These are phyloP conservation scores for Citeromyces hawaiiensis DNA, from an alignment of 1,139 yeast species.

Conservation along the genomic window DNA sequence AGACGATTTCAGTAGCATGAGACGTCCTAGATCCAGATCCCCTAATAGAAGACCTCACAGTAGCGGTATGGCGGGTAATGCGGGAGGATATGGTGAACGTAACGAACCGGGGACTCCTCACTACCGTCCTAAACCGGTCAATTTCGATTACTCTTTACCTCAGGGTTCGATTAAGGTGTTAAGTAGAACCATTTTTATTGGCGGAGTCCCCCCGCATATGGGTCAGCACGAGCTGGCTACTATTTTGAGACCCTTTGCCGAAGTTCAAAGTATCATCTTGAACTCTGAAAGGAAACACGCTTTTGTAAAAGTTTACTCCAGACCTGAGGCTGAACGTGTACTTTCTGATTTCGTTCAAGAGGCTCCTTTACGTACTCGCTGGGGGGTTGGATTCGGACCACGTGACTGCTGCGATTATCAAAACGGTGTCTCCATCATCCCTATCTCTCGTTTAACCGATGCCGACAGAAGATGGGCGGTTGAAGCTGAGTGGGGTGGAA, in stretches of 20 bases:
- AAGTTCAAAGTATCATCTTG: conserved; percentile 80
- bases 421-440: conserved; percentile 79
- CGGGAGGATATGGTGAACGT: conserved; percentile 35
- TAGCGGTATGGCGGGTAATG: conserved; percentile 7
- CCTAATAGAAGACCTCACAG: conserved; percentile 23
- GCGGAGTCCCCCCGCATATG: conserved; percentile 84
- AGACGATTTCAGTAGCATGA: conserved; percentile 18
- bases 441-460: conserved; percentile 77
- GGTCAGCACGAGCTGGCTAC: conserved; percentile 57
- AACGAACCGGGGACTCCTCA: conserved; percentile 62
- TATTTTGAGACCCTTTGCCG: conserved; percentile 78
- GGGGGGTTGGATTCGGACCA: conserved; percentile 99
- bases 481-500: conserved; percentile 94
- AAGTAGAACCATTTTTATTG: conserved; percentile 84
- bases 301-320: conserved; percentile 90
- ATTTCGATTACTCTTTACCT: conserved; percentile 60
- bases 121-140: conserved; percentile 58
- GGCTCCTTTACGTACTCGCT: conserved; percentile 64
- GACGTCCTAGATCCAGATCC: conserved; percentile 47
- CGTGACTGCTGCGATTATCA: conserved; percentile 96
- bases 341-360: conserved; percentile 38
- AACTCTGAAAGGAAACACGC: conserved; percentile 91
- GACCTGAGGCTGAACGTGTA: conserved; percentile 83
- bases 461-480: conserved; percentile 88
- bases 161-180: conserved; percentile 72